Percentiles rank a stretch among this genome's conserved stretches.
phyloP scores from a whole-genome alignment of 2,329 filamentous ascomycete genomes.

The Penicillium corylophilum region DNA sequence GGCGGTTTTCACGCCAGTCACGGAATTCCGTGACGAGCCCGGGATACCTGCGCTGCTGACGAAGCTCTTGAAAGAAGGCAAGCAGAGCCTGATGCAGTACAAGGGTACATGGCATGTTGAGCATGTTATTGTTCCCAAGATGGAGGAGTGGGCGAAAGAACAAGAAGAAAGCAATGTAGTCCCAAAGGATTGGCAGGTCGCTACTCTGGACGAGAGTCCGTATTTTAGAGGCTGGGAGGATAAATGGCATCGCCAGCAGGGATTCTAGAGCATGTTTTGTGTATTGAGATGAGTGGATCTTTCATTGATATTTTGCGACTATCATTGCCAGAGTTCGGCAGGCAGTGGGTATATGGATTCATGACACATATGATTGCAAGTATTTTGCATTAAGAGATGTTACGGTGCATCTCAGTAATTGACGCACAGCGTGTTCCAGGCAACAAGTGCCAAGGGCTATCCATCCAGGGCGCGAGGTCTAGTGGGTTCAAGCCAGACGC shows the following conservation, averaged over 20 bases:
- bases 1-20: slow-evolving; percentile 73
- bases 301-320: neutral
- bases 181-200: slow-evolving; percentile 61
- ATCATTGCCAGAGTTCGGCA: neutral
- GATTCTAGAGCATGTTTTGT: slow-evolving; percentile 46
- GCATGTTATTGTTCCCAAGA: slow-evolving; percentile 65
- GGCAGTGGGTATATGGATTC: neutral
- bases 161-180: slow-evolving; percentile 65
- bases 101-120: slow-evolving; percentile 81
- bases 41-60: slow-evolving; percentile 68
- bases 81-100: slow-evolving; percentile 70
- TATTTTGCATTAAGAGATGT: neutral
- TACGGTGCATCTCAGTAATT: neutral
- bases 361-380: neutral
- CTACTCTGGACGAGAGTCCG: slow-evolving; percentile 71
- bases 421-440: neutral
- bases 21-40: slow-evolving; percentile 68
- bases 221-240: slow-evolving; percentile 75
- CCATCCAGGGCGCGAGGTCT: neutral
- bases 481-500: neutral
- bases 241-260: slow-evolving; percentile 68
- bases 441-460: neutral
- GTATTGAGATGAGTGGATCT: neutral
- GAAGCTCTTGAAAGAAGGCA: slow-evolving; percentile 70
- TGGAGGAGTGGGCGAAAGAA: slow-evolving; percentile 64